phyloP scores from a whole-genome alignment of 2,329 filamentous ascomycete genomes.

The Stemphylium vesicarium region DNA sequence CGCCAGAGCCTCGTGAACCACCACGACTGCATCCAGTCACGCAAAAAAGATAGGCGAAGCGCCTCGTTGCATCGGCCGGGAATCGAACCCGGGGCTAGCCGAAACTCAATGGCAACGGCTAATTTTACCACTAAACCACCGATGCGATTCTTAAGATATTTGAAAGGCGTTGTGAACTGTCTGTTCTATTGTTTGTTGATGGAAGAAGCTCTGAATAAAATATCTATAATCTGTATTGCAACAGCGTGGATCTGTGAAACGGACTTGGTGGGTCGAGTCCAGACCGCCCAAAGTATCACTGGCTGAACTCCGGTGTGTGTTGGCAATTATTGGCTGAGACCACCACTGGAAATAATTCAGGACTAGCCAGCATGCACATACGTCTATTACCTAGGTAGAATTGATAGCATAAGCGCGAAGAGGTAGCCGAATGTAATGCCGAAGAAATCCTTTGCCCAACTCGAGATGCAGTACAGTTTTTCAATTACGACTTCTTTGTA shows the following conservation, averaged over 20 bases:
- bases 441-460: too few relatives aligned
- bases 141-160: conserved; percentile 4
- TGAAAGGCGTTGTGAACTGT: neutral
- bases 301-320: too few relatives aligned
- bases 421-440: too few relatives aligned
- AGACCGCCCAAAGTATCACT: neutral
- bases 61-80: conserved; percentile 12
- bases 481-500: too few relatives aligned
- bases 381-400: too few relatives aligned
- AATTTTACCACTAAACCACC: conserved; percentile 26
- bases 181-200: neutral
- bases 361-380: too few relatives aligned
- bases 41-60: neutral
- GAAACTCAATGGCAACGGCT: conserved; percentile 20
- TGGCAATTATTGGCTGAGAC: too few relatives aligned
- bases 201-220: too few relatives aligned
- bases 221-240: conserved; percentile 12
- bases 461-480: too few relatives aligned
- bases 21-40: neutral
- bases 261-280: neutral
- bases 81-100: conserved; percentile 25
- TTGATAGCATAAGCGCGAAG: too few relatives aligned
- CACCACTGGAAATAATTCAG: too few relatives aligned
- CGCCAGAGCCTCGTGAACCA: too few relatives aligned
- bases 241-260: conserved; percentile 4